Evolutionary conservation across 2,329 filamentous ascomycete species (phyloP).

Genomic region (Arthrobotrys iridis): DNA sequence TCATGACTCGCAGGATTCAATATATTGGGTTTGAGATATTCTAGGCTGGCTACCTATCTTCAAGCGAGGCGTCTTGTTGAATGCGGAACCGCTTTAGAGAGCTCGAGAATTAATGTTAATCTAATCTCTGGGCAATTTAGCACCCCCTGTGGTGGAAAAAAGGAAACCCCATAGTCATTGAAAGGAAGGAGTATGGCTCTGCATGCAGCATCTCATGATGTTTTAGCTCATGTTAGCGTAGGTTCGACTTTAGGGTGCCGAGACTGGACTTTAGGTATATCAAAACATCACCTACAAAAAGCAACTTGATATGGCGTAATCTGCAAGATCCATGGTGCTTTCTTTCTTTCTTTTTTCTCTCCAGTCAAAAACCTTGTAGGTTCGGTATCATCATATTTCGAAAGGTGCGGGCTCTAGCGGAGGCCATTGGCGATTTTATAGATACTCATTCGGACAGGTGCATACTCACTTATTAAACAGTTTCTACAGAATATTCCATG

Average conservation of each 20-base stretch:
- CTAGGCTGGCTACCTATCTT: background rate
- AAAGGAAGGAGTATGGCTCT: conserved; percentile 3
- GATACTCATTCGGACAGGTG: background rate
- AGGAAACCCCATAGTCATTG: background rate
- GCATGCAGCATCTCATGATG: background rate
- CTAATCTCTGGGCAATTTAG: background rate
- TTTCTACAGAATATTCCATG: background rate
- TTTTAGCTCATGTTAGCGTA: conserved; percentile 10
- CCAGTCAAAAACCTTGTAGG: too few relatives aligned
- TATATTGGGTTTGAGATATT: too few relatives aligned
- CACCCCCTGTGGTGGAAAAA: background rate
- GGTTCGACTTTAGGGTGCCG: background rate
- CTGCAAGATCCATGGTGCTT: too few relatives aligned
- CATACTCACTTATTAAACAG: background rate
- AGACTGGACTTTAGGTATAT: too few relatives aligned
- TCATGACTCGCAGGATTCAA: background rate
- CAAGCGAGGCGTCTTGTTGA: background rate
- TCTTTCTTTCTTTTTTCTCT: too few relatives aligned
- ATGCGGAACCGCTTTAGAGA: background rate
- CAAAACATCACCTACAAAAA: background rate
- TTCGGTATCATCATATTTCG: background rate
- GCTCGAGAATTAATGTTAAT: background rate
- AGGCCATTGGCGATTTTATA: background rate
- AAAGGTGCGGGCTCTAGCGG: background rate
- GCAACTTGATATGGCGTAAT: too few relatives aligned